These are phyloP conservation scores for Lippia alba DNA, from an alignment of 305 asterid species.

Conservation along the genomic window DNA sequence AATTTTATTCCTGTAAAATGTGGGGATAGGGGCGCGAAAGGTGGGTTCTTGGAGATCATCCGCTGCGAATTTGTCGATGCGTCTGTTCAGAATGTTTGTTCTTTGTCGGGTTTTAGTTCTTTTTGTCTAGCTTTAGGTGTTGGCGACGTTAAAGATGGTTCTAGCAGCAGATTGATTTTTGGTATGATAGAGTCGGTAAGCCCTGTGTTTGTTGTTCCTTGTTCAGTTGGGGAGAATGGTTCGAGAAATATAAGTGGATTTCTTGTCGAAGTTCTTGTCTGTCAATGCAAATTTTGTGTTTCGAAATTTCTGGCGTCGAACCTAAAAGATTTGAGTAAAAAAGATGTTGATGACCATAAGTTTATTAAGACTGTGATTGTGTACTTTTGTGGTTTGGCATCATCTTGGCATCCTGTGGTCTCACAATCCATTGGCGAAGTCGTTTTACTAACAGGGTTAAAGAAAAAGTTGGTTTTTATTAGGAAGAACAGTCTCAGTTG, in stretches of 20 bases:
- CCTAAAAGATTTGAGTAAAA: constrained; percentile 38
- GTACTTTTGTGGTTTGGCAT: constrained; percentile 67
- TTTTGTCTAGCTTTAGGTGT: constrained; percentile 45
- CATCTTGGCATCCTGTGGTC: constrained; percentile 82
- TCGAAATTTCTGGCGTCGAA: constrained; percentile 37
- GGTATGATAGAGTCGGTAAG: constrained; percentile 74
- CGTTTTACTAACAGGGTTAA: constrained; percentile 59
- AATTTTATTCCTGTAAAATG: constrained; percentile 68
- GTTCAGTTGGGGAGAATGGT: constrained; percentile 42
- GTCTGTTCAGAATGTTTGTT: constrained; percentile 35
- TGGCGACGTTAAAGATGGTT: constrained; percentile 38
- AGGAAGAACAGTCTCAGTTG: constrained; percentile 64
- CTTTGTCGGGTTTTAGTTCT: constrained; percentile 36
- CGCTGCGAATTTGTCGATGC: constrained; percentile 55
- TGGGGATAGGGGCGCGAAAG: constrained; percentile 36
- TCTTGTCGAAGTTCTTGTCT: constrained; percentile 67
- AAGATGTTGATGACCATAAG: constrained; percentile 47
- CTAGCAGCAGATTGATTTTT: constrained; percentile 36
- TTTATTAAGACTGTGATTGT: constrained; percentile 53
- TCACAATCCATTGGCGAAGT: constrained; percentile 52
- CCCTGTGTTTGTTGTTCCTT: constrained; percentile 68
- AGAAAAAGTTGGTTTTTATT: constrained; percentile 65
- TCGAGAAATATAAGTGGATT: constrained; percentile 56
- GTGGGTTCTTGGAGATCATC: constrained; percentile 81
- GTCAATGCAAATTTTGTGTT: constrained; percentile 67